A percentile compares a stretch with the other conserved stretches of the same genome.
Evolutionary conservation across 768 basidiomycete species (phyloP).

Genomic region (Pisolithus orientalis): DNA sequence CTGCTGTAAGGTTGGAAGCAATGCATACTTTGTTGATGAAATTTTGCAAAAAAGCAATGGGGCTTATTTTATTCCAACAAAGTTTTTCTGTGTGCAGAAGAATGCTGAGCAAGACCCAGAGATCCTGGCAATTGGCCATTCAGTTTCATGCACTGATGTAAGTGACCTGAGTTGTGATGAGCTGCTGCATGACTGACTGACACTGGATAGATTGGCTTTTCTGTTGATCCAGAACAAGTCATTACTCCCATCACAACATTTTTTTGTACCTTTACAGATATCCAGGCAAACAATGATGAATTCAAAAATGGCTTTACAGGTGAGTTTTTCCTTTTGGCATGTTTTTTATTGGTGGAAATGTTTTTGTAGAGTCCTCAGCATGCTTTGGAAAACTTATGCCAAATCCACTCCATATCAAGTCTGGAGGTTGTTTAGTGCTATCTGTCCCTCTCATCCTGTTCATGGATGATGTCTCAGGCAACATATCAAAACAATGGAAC

Average conservation of each 20-base stretch:
- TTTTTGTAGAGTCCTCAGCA: too few relatives aligned
- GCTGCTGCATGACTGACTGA: neutral
- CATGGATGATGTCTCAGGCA: constrained; percentile 39
- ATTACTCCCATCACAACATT: neutral
- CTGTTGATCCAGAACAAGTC: neutral
- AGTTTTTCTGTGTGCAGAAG: neutral
- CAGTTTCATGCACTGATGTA: neutral
- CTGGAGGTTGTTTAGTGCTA: neutral
- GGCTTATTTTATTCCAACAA: neutral
- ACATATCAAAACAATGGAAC: constrained; percentile 39
- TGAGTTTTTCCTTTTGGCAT: neutral
- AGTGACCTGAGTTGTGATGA: neutral
- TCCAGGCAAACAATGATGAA: neutral
- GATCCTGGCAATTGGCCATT: neutral
- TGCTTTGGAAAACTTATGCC: neutral
- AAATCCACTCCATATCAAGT: neutral
- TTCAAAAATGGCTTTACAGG: neutral
- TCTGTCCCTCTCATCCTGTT: constrained; percentile 1
- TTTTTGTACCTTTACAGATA: neutral
- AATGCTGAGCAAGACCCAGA: neutral
- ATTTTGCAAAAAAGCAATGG: constrained; percentile 5
- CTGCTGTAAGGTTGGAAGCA: constrained; percentile 10
- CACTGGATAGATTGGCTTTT: neutral
- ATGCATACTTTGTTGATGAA: constrained; percentile 15
- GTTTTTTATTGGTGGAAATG: too few relatives aligned